Evolutionary conservation across 257 asterid genomes (phyloP).

Genomic region (Prunella vulgaris): DNA sequence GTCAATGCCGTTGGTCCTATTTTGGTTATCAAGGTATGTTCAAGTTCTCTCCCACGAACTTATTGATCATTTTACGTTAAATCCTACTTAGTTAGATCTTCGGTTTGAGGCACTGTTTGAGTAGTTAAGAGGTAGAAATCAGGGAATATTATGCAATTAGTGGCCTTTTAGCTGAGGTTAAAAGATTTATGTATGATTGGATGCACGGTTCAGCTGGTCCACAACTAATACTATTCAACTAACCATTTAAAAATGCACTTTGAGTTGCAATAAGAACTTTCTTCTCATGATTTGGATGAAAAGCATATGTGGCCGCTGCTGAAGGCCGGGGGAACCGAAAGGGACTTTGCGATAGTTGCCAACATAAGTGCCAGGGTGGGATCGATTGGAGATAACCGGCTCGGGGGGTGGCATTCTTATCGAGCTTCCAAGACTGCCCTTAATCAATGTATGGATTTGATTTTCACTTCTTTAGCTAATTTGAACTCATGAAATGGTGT

Average conservation of each 20-base stretch:
- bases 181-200: too few relatives aligned
- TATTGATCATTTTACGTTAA: background rate
- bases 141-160: background rate
- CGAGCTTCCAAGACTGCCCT: conserved; percentile 85
- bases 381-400: conserved; percentile 75
- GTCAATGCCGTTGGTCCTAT: conserved; percentile 86
- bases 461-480: conserved; percentile 4
- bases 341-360: conserved; percentile 67
- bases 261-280: background rate
- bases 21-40: conserved; percentile 62
- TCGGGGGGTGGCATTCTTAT: conserved; percentile 98
- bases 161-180: background rate
- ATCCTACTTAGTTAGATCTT: background rate
- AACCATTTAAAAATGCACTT: too few relatives aligned
- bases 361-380: conserved; percentile 92
- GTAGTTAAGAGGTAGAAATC: background rate
- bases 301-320: conserved; percentile 98
- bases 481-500: background rate
- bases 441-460: conserved; percentile 58
- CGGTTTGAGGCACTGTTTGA: background rate
- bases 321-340: conserved; percentile 65
- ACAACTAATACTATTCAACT: too few relatives aligned
- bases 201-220: too few relatives aligned
- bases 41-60: background rate
- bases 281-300: conserved; percentile 24